Evolutionary conservation across 140 eudicot genomes (phyloP), one percentile per base, ranked within the genome.

Genomic region (Oenanthe javanica): DNA sequence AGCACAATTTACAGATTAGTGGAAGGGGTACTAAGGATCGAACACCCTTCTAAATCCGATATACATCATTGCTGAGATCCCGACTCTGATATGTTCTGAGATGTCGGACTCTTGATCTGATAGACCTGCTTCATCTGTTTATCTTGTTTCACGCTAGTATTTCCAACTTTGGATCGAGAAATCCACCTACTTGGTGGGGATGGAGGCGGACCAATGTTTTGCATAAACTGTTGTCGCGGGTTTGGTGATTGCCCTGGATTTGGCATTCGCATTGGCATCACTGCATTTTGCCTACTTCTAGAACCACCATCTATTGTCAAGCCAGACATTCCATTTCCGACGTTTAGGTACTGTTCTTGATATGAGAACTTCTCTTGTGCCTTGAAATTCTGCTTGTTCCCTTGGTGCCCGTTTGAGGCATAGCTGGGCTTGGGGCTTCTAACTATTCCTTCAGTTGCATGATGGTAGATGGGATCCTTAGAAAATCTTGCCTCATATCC

Each of bases 181-280:
- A 91, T 86, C 97, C 97, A 94, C 25, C 85, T 85, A 45, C 84
- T 25, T 16, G 97, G 97, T 9, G 93, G 98, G 21, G 89, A 79
- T 14, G 96, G 97, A 40, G 87, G 86, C 71, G 86, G 87, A 72
- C 87, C 87, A 47, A 27, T 43, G 48, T 83, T 87, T 79, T 88
- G 93, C 71, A 64, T 77, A 78, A 23, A 61, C 10, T 83, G 88
- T 38, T 87, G 85, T 12, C 49, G 84, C 1, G 14, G 46, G 59
- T 76, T 85, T 19, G 88, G 31, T 21, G 55, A 42, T 25, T 83
- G 84, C 6, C 87, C 84, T 19, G 87, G 71, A 82, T 78, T 85
- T 57, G 80, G 85, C 81, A 78, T 75, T 83, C 86, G 87, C 12
- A 84, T 81, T 6, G 84, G 16, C 76, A n/a, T 46, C 67, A 48